Percentiles rank a stretch among this genome's conserved stretches.
Evolutionary conservation across 495 filamentous ascomycete genomes (phyloP).

Genomic region (Aspergillus panamensis): DNA sequence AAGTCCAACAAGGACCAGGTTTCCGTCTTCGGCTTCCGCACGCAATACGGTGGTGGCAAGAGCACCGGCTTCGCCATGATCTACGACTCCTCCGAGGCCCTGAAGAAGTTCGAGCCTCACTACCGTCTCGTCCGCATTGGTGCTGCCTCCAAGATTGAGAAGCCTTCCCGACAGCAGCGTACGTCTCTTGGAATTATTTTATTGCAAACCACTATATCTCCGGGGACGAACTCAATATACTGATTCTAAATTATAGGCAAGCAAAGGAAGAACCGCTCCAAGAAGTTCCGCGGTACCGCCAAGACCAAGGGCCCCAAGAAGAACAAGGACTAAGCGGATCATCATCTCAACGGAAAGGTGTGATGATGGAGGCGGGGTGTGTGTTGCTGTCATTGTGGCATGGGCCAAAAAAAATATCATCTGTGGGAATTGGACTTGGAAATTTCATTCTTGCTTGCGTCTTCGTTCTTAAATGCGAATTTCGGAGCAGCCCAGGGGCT

Average conservation of each 20-base stretch:
- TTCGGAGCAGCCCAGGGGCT: neutral
- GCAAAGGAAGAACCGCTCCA: conserved; percentile 99
- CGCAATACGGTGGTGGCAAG: conserved; percentile 99
- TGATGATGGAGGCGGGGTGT: conserved; percentile 14
- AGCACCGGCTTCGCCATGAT: conserved; percentile 97
- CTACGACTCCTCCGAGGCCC: conserved; percentile 93
- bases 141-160: conserved; percentile 87
- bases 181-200: conserved; percentile 47
- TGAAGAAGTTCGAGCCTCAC: conserved; percentile 99
- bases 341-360: conserved; percentile 19
- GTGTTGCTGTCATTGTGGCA: conserved; percentile 6
- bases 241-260: conserved; percentile 65
- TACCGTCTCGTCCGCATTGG: conserved; percentile 94
- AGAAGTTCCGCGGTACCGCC: conserved; percentile 95
- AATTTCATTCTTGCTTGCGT: neutral
- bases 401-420: neutral
- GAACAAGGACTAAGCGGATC: conserved; percentile 48
- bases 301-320: conserved; percentile 85
- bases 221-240: neutral
- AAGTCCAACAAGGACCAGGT: conserved; percentile 95
- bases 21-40: conserved; percentile 96
- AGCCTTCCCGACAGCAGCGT: conserved; percentile 97
- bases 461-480: neutral
- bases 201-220: too few relatives aligned
- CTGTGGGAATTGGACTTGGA: conserved; percentile 1